These are phyloP conservation scores for Phytophthora constricta DNA, from an alignment of 352 stramenopile genomes.

Conservation along the genomic window DNA sequence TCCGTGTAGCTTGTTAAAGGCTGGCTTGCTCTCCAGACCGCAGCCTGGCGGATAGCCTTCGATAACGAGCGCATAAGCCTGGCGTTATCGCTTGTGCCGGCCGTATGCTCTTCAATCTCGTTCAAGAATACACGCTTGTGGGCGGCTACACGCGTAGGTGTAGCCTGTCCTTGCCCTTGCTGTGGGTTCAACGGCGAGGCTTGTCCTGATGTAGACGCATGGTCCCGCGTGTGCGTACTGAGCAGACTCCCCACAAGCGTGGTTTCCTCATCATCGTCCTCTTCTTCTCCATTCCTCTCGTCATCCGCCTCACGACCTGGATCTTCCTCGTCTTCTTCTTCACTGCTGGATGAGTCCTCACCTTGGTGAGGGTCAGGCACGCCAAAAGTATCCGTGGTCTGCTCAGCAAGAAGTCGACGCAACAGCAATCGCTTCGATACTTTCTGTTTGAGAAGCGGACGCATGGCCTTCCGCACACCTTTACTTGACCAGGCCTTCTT, in stretches of 20 bases:
- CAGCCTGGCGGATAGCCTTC: slow-evolving; percentile 74
- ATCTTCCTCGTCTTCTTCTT: slow-evolving; percentile 71
- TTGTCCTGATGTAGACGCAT: slow-evolving; percentile 24
- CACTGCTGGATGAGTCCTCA: slow-evolving; percentile 80
- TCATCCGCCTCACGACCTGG: slow-evolving; percentile 50
- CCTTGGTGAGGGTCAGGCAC: slow-evolving; percentile 32
- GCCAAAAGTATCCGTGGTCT: slow-evolving; percentile 55
- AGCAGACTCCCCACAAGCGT: slow-evolving; percentile 82
- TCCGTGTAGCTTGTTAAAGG: slow-evolving; percentile 72
- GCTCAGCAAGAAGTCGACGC: slow-evolving; percentile 76
- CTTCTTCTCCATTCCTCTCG: slow-evolving; percentile 59
- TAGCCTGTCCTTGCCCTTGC: slow-evolving; percentile 23
- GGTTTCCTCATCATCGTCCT: slow-evolving; percentile 82
- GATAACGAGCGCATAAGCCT: slow-evolving; percentile 83
- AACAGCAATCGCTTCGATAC: slow-evolving; percentile 83
- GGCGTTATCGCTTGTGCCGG: slow-evolving; percentile 60
- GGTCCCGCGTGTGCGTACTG: slow-evolving; percentile 69
- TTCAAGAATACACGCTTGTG: slow-evolving; percentile 59
- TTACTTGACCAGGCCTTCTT: slow-evolving; percentile 91
- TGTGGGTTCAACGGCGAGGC: slow-evolving; percentile 14
- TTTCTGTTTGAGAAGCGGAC: slow-evolving; percentile 86
- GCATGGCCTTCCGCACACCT: slow-evolving; percentile 86
- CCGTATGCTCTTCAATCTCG: slow-evolving; percentile 74
- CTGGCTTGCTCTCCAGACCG: slow-evolving; percentile 79
- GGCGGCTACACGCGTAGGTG: slow-evolving; percentile 18